Conservation (phyloP, 306 rosid genomes). For the Nissolia schottii region DNA sequence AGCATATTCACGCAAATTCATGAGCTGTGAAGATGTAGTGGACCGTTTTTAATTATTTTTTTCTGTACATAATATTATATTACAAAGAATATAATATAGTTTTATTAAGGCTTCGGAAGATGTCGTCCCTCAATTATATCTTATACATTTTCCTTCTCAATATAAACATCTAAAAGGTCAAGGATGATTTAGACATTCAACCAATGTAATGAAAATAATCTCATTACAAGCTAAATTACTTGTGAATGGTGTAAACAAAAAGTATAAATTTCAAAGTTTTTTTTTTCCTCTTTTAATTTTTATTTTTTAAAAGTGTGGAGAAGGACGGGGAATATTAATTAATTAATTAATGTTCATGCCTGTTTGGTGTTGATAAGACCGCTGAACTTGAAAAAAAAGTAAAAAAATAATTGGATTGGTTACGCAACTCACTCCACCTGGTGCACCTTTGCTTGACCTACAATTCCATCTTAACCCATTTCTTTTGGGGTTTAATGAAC, state of each 20-base stretch:
- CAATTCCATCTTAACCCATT: slow-evolving; percentile 31
- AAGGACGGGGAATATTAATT: background rate
- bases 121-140: background rate
- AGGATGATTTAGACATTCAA: slow-evolving; percentile 31
- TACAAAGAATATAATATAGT: background rate
- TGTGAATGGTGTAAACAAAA: background rate
- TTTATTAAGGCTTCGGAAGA: background rate
- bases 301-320: background rate
- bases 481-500: slow-evolving; percentile 18
- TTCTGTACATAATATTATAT: background rate
- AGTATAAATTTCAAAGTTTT: background rate
- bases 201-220: slow-evolving; percentile 15
- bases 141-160: background rate
- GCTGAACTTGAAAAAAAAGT: slow-evolving; percentile 33
- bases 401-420: slow-evolving; percentile 27
- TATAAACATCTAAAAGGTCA: background rate
- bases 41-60: background rate
- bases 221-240: background rate
- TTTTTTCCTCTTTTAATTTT: background rate
- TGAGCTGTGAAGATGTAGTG: slow-evolving; percentile 30
- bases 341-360: background rate
- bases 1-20: slow-evolving; percentile 27
- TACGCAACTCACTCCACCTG: slow-evolving; percentile 40
- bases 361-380: slow-evolving; percentile 58
- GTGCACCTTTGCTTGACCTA: slow-evolving; percentile 52